A percentile compares a stretch with the other conserved stretches of the same genome.
Conservation (phyloP, 306 rosid genomes). For the Corylus heterophylla region DNA sequence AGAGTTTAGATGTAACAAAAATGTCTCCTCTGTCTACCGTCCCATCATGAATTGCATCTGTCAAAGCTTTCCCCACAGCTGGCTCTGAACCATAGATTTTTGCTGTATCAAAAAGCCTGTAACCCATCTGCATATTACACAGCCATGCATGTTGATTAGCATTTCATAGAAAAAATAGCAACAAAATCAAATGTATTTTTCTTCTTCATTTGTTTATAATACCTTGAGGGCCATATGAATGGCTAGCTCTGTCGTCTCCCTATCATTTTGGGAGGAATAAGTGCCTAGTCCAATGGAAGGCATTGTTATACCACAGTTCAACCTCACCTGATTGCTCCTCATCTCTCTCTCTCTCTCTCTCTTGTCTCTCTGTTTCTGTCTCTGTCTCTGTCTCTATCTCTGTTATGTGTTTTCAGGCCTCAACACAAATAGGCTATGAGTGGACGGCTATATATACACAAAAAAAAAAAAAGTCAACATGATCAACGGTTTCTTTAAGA, state of each 20-base stretch:
- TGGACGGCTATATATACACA: slow-evolving; percentile 45
- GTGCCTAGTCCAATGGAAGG: slow-evolving; percentile 88
- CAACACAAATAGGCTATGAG: slow-evolving; percentile 24
- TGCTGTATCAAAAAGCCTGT: slow-evolving; percentile 90
- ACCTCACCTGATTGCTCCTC: slow-evolving; percentile 56
- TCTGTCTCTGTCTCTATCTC: neutral
- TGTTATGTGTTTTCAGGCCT: slow-evolving; percentile 2
- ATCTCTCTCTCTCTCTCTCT: slow-evolving; percentile 23
- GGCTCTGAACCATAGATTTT: slow-evolving; percentile 82
- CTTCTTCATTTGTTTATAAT: neutral
- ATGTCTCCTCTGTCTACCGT: slow-evolving; percentile 56
- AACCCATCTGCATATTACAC: slow-evolving; percentile 62
- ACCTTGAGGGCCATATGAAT: slow-evolving; percentile 81
- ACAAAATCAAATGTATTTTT: neutral
- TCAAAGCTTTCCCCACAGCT: slow-evolving; percentile 68
- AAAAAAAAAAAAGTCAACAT: slow-evolving; percentile 32
- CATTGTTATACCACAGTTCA: slow-evolving; percentile 77
- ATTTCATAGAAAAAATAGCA: neutral
- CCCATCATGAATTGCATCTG: slow-evolving; percentile 45
- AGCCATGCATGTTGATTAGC: neutral
- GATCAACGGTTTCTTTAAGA: slow-evolving; percentile 24
- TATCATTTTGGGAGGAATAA: slow-evolving; percentile 63
- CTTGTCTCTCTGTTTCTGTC: no score
- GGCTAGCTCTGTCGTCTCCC: slow-evolving; percentile 57
- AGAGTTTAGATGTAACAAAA: slow-evolving; percentile 81